Evolutionary conservation across 2,329 filamentous ascomycete genomes (phyloP).

Genomic region (Fusarium verrucosum): DNA sequence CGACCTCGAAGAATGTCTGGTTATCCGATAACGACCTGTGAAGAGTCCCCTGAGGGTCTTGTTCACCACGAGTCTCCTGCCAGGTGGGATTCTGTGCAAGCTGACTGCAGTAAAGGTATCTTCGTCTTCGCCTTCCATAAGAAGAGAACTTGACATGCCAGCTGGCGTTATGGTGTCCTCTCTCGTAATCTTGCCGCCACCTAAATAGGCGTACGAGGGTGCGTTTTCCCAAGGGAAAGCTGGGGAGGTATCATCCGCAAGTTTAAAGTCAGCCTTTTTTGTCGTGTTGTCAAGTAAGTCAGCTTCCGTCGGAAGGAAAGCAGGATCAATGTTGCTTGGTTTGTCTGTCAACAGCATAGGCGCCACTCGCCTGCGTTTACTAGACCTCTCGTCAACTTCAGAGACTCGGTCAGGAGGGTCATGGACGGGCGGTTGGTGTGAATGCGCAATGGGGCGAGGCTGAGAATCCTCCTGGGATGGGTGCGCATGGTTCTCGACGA

Average conservation of each 20-base stretch:
- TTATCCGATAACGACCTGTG: constrained; percentile 37
- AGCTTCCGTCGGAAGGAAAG: constrained; percentile 42
- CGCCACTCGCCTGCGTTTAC: constrained; percentile 44
- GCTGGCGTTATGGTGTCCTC: constrained; percentile 38
- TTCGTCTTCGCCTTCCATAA: constrained; percentile 30
- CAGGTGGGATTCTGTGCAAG: constrained; percentile 50
- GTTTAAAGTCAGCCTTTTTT: neutral
- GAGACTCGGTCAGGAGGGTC: neutral
- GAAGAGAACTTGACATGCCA: constrained; percentile 35
- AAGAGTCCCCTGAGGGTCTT: constrained; percentile 54
- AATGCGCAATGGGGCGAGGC: neutral
- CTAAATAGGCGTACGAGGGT: constrained; percentile 48
- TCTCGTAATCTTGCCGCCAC: constrained; percentile 45
- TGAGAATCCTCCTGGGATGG: neutral
- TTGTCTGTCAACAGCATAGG: constrained; percentile 39
- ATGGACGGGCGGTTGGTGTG: neutral
- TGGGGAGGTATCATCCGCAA: neutral
- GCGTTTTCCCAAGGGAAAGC: constrained; percentile 39
- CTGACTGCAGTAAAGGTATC: constrained; percentile 43
- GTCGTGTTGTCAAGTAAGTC: constrained; percentile 19
- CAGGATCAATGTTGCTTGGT: constrained; percentile 22
- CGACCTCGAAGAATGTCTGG: constrained; percentile 21
- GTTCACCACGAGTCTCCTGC: constrained; percentile 56
- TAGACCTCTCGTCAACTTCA: constrained; percentile 15
- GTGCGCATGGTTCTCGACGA: neutral